A percentile compares a stretch with the other conserved stretches of the same genome.
Evolutionary conservation across 176 grass and related monocot species (phyloP).

Genomic region (Avena atlantica): DNA sequence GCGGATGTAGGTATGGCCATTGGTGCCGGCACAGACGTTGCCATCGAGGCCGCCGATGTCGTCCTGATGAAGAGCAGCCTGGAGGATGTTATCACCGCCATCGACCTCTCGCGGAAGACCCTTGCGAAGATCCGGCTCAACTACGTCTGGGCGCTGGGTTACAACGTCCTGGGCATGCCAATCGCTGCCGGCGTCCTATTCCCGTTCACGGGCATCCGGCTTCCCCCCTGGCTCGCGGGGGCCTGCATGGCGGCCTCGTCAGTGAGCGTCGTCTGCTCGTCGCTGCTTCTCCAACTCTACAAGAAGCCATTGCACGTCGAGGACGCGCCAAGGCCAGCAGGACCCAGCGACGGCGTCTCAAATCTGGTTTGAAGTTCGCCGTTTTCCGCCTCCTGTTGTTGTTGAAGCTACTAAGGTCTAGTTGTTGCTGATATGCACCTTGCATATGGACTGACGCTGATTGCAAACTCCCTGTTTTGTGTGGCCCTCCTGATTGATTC

Average conservation of each 20-base stretch:
- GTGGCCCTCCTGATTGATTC: constrained; percentile 27
- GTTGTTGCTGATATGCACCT: neutral
- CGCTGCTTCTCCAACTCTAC: constrained; percentile 85
- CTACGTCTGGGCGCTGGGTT: constrained; percentile 93
- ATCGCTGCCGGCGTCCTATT: constrained; percentile 79
- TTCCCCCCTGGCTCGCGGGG: constrained; percentile 88
- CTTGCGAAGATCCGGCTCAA: constrained; percentile 76
- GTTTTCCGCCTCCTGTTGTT: neutral
- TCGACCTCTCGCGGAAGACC: constrained; percentile 91
- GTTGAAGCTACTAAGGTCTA: neutral
- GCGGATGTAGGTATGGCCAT: constrained; percentile 94
- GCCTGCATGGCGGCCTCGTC: constrained; percentile 96
- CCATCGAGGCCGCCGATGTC: constrained; percentile 87
- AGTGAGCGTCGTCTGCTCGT: constrained; percentile 91
- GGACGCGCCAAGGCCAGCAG: constrained; percentile 1
- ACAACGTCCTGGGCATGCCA: constrained; percentile 86
- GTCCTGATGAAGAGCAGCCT: constrained; percentile 93
- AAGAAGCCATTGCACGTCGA: constrained; percentile 72
- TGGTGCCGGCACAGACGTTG: constrained; percentile 80
- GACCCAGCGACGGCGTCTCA: neutral
- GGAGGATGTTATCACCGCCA: constrained; percentile 87
- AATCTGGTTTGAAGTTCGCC: constrained; percentile 47
- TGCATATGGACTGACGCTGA: neutral
- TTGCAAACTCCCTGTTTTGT: constrained; percentile 34
- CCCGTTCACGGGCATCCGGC: constrained; percentile 73